phyloP scores from a whole-genome alignment of 805 yeast species.

The Saccharomyces cerevisiae region DNA sequence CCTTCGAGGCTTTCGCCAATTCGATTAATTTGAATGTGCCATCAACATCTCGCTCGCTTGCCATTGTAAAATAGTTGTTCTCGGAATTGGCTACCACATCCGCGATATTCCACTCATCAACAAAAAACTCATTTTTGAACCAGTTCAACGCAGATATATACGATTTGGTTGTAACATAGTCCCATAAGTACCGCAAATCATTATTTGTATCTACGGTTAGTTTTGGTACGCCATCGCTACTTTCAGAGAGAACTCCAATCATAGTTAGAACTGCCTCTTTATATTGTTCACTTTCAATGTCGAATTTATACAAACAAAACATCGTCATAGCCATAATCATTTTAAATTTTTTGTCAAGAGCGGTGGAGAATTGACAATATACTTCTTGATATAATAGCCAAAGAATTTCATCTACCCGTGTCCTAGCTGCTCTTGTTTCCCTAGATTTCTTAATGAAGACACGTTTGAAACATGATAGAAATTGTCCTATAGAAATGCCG shows the following conservation, averaged over 20 bases:
- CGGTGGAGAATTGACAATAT: constrained; percentile 39
- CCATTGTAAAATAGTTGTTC: constrained; percentile 36
- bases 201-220: neutral
- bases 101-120: constrained; percentile 1
- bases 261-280: neutral
- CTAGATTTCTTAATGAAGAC: constrained; percentile 20
- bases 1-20: constrained; percentile 31
- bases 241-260: neutral
- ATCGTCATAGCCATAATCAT: constrained; percentile 37
- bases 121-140: neutral
- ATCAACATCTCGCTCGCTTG: constrained; percentile 58
- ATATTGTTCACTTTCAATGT: constrained; percentile 8
- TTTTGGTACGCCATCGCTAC: neutral
- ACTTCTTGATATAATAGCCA: constrained; percentile 38
- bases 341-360: constrained; percentile 40
- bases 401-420: constrained; percentile 30
- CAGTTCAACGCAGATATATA: constrained; percentile 8
- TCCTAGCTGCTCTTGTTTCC: neutral
- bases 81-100: constrained; percentile 1
- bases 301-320: constrained; percentile 17
- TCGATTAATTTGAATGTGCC: constrained; percentile 47
- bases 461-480: constrained; percentile 29
- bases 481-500: constrained; percentile 45
- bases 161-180: constrained; percentile 4
- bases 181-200: neutral